These are phyloP conservation scores for Echinochloa phyllopogon DNA, from an alignment of 176 grass and related monocot genomes.

Conservation along the genomic window DNA sequence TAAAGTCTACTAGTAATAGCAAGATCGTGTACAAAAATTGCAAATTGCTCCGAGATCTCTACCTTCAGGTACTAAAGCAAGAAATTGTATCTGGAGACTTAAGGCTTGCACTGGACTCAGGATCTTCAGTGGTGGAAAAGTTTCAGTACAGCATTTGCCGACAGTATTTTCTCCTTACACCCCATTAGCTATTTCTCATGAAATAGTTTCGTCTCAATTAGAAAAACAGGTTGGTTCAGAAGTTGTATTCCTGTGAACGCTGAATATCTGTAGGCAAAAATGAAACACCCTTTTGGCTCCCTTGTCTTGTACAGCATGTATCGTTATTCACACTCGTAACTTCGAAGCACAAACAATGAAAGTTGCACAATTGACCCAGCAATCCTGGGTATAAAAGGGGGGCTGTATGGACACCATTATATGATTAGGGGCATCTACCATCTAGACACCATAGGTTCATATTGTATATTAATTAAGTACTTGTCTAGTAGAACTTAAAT, in stretches of 20 bases:
- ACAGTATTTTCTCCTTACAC: neutral
- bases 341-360: constrained; percentile 28
- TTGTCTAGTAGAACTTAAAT: constrained; percentile 27
- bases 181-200: neutral
- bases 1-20: constrained; percentile 46
- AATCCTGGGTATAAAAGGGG: constrained; percentile 20
- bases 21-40: constrained; percentile 52
- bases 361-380: constrained; percentile 15
- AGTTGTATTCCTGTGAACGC: neutral
- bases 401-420: constrained; percentile 9
- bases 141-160: neutral
- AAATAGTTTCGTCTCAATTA: neutral
- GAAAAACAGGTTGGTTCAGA: neutral
- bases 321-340: neutral
- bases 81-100: neutral
- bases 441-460: neutral
- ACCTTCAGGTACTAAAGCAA: neutral
- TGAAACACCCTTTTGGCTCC: neutral
- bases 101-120: neutral
- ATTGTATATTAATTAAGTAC: constrained; percentile 2
- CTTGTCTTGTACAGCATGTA: constrained; percentile 26
- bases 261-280: neutral
- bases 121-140: neutral
- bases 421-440: neutral
- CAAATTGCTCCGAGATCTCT: constrained; percentile 39